A percentile compares a stretch with the other conserved stretches of the same genome.
phyloP scores from a whole-genome alignment of 2,329 filamentous ascomycete species.

The Exophiala sp. region DNA sequence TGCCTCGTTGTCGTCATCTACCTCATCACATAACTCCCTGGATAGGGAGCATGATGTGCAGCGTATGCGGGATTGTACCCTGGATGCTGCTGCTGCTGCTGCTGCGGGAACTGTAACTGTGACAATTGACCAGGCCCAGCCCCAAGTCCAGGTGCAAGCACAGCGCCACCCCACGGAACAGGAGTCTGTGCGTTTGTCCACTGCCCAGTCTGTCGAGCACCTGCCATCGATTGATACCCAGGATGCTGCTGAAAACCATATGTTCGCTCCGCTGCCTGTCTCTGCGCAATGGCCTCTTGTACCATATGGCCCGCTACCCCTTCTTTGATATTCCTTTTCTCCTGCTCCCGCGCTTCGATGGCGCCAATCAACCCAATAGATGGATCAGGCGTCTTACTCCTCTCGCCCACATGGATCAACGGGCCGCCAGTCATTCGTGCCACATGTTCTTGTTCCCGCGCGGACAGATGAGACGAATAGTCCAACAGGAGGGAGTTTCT shows the following conservation, averaged over 20 bases:
- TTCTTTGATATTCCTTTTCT: constrained; percentile 65
- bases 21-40: not conserved
- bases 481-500: constrained; percentile 36
- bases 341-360: constrained; percentile 72
- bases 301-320: constrained; percentile 64
- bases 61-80: constrained; percentile 10
- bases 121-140: constrained; percentile 2
- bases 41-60: constrained; percentile 4
- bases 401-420: constrained; percentile 61
- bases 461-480: constrained; percentile 61
- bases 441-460: constrained; percentile 83
- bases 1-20: not conserved
- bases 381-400: constrained; percentile 41
- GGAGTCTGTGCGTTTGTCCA: constrained; percentile 8
- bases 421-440: constrained; percentile 73
- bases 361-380: constrained; percentile 66
- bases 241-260: constrained; percentile 18
- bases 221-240: constrained; percentile 3
- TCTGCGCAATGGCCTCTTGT: constrained; percentile 64
- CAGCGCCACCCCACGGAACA: constrained; percentile 3
- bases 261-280: constrained; percentile 47
- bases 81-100: constrained; percentile 9
- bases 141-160: too few relatives aligned
- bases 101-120: constrained; percentile 4
- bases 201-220: constrained; percentile 10